Percentiles rank a stretch among this genome's conserved stretches.
Conservation (phyloP, 805 yeast species). For the Barnettozyma wickerhamii region DNA sequence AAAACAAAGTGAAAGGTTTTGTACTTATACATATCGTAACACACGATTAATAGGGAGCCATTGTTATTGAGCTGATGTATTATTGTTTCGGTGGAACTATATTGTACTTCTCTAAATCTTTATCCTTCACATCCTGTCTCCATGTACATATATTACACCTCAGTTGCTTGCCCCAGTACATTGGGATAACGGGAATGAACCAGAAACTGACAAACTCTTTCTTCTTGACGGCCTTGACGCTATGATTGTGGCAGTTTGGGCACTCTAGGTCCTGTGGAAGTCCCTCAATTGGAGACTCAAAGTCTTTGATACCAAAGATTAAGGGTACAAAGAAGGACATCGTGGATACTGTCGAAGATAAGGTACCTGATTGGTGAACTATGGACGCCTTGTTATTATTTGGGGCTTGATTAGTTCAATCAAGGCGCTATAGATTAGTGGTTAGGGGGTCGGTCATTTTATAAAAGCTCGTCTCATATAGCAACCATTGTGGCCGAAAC, state of each 20-base stretch:
- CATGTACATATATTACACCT: constrained; percentile 50
- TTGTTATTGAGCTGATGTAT: too few species aligned
- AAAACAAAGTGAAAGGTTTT: too few species aligned
- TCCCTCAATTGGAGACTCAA: constrained; percentile 21
- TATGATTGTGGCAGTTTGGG: constrained; percentile 52
- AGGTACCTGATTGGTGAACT: too few species aligned
- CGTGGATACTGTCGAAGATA: too few species aligned
- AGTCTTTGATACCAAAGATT: constrained; percentile 30
- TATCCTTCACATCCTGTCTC: constrained; percentile 32
- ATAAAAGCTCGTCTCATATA: not conserved
- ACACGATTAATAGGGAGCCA: too few species aligned
- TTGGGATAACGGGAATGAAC: constrained; percentile 49
- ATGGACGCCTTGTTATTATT: too few species aligned
- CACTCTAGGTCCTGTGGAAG: constrained; percentile 35
- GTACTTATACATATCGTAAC: too few species aligned
- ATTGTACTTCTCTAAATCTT: constrained; percentile 26
- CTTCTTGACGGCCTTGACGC: constrained; percentile 47
- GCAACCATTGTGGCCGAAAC: too few species aligned
- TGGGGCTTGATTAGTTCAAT: too few species aligned
- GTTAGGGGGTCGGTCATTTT: not conserved
- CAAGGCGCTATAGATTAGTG: too few species aligned
- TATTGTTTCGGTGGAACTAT: too few species aligned
- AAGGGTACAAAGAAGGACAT: constrained; percentile 14
- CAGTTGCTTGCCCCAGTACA: constrained; percentile 45
- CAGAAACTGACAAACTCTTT: constrained; percentile 48